Conservation (phyloP, 1,139 yeast genomes). For the Geotrichum aggregatum region DNA sequence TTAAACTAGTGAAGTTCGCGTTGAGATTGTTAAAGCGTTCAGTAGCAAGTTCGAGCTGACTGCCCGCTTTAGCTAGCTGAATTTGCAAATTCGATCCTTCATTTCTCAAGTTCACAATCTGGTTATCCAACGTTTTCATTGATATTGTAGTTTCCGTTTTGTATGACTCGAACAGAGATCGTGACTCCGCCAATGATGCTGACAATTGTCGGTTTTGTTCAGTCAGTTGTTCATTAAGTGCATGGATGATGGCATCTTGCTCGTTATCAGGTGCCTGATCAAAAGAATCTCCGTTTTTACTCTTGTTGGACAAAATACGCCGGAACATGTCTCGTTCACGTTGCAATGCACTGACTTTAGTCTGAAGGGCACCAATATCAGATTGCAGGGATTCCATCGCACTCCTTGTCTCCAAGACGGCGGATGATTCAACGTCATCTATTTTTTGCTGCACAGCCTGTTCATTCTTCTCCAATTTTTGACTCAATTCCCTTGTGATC, state of each 20-base stretch:
- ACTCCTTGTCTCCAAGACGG: slow-evolving; percentile 67
- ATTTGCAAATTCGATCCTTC: slow-evolving; percentile 50
- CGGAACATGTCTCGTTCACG: slow-evolving; percentile 68
- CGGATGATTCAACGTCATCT: slow-evolving; percentile 52
- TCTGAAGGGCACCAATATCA: slow-evolving; percentile 51
- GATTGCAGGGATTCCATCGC: slow-evolving; percentile 67
- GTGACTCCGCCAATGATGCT: slow-evolving; percentile 35
- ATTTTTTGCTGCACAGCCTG: slow-evolving; percentile 43
- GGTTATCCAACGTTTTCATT: slow-evolving; percentile 42
- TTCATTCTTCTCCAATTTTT: slow-evolving; percentile 59
- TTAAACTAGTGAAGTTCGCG: slow-evolving; percentile 41
- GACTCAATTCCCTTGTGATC: slow-evolving; percentile 65
- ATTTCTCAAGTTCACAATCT: slow-evolving; percentile 40
- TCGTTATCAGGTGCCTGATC: slow-evolving; percentile 16
- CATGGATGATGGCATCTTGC: slow-evolving; percentile 33
- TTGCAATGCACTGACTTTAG: slow-evolving; percentile 51
- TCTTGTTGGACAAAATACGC: slow-evolving; percentile 38
- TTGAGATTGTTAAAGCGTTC: slow-evolving; percentile 43
- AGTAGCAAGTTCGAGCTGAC: slow-evolving; percentile 45
- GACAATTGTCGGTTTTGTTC: slow-evolving; percentile 30
- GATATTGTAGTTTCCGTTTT: slow-evolving; percentile 46
- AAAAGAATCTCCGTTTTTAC: slow-evolving; percentile 25
- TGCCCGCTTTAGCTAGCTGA: slow-evolving; percentile 46
- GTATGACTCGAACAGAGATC: slow-evolving; percentile 38
- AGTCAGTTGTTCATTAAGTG: background rate